Conservation (phyloP, 768 basidiomycete genomes). For the Tephrocybe rancida region DNA sequence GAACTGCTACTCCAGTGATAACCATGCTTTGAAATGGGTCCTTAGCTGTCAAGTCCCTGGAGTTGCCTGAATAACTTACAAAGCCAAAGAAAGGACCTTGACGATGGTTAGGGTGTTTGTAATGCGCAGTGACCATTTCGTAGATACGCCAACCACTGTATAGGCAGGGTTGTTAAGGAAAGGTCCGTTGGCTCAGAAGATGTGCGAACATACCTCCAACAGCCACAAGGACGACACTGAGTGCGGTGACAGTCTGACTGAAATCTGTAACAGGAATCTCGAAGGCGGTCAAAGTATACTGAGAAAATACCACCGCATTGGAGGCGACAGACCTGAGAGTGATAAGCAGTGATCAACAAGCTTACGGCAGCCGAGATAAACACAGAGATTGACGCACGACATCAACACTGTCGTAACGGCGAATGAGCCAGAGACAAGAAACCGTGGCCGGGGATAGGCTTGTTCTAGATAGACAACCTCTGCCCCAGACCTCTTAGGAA, state of each 20-base stretch:
- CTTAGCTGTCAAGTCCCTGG: neutral
- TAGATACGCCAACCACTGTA: slow-evolving; percentile 34
- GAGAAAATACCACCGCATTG: slow-evolving; percentile 39
- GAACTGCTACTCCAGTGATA: slow-evolving; percentile 57
- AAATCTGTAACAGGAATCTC: slow-evolving; percentile 28
- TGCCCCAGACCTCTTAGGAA: slow-evolving; percentile 49
- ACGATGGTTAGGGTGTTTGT: slow-evolving; percentile 31
- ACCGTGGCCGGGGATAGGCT: slow-evolving; percentile 44
- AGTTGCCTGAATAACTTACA: slow-evolving; percentile 22
- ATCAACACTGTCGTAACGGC: slow-evolving; percentile 39
- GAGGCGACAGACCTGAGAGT: slow-evolving; percentile 30
- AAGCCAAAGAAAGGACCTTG: slow-evolving; percentile 30
- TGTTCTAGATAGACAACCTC: slow-evolving; percentile 52
- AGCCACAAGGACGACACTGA: slow-evolving; percentile 26
- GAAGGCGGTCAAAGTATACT: slow-evolving; percentile 36
- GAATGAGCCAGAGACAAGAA: slow-evolving; percentile 44
- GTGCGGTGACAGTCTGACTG: slow-evolving; percentile 28
- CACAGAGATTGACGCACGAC: slow-evolving; percentile 28
- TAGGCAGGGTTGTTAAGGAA: neutral
- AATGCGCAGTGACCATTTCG: slow-evolving; percentile 35
- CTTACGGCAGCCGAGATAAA: slow-evolving; percentile 1
- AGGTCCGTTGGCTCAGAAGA: neutral
- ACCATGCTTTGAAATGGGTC: slow-evolving; percentile 35
- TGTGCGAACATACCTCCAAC: slow-evolving; percentile 22
- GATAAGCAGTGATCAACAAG: neutral